These are phyloP conservation scores for Escallonia herrerae DNA, from an alignment of 129 eudicot species.

Conservation along the genomic window DNA sequence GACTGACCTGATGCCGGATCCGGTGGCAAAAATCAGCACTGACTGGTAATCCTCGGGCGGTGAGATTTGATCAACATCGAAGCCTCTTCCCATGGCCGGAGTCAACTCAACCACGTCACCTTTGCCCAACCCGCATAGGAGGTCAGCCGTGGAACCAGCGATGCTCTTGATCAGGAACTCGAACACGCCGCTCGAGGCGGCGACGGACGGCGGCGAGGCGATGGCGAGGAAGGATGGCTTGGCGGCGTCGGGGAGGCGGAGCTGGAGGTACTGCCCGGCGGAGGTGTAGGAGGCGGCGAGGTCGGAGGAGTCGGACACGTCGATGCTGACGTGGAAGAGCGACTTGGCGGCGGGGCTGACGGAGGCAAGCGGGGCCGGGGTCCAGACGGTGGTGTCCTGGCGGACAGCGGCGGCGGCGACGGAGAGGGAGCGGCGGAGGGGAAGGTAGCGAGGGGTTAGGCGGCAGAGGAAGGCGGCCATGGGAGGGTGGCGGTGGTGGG, in stretches of 20 bases:
- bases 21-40: slow-evolving; percentile 81
- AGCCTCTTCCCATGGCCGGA: slow-evolving; percentile 74
- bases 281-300: slow-evolving; percentile 56
- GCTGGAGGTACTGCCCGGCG: slow-evolving; percentile 86
- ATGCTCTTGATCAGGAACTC: slow-evolving; percentile 77
- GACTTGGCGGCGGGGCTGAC: slow-evolving; percentile 82
- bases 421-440: slow-evolving; percentile 47
- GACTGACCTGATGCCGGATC: slow-evolving; percentile 83
- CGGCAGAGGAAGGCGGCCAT: slow-evolving; percentile 62
- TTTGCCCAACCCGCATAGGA: slow-evolving; percentile 51
- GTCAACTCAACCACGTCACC: slow-evolving; percentile 81
- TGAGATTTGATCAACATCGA: slow-evolving; percentile 43
- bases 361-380: slow-evolving; percentile 46
- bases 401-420: slow-evolving; percentile 58
- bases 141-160: slow-evolving; percentile 84
- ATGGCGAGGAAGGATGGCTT: slow-evolving; percentile 73
- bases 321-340: slow-evolving; percentile 63
- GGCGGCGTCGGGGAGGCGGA: slow-evolving; percentile 50
- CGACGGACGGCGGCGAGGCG: slow-evolving; percentile 77
- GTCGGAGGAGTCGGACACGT: slow-evolving; percentile 66
- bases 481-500: slow-evolving; percentile 41
- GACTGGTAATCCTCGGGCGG: slow-evolving; percentile 59
- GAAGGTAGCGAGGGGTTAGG: slow-evolving; percentile 22
- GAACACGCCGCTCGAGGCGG: slow-evolving; percentile 50
- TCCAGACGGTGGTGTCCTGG: slow-evolving; percentile 61